A percentile compares a stretch with the other conserved stretches of the same genome.
These are phyloP conservation scores for Dothideomycetes sp. DNA, from an alignment of 2,329 filamentous ascomycete species.

Conservation along the genomic window DNA sequence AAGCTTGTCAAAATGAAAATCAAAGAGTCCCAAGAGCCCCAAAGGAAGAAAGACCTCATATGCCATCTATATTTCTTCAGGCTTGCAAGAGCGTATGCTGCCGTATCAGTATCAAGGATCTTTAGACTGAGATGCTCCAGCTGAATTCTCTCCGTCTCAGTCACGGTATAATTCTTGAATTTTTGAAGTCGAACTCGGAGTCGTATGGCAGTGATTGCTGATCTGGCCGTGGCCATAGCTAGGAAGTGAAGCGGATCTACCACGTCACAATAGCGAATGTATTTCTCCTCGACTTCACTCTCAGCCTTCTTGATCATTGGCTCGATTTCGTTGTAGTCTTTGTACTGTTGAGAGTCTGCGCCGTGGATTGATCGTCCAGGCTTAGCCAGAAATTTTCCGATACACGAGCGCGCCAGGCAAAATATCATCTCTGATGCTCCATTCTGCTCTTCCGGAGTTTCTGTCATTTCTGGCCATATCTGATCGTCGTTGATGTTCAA, in stretches of 20 bases:
- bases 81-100: constrained; percentile 26
- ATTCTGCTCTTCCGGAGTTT: constrained; percentile 35
- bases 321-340: constrained; percentile 13
- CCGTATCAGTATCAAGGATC: constrained; percentile 29
- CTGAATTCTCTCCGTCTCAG: constrained; percentile 25
- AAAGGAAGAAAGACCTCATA: constrained; percentile 39
- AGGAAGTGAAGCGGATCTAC: constrained; percentile 32
- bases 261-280: constrained; percentile 34
- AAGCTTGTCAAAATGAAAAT: constrained; percentile 26
- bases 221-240: constrained; percentile 31
- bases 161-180: constrained; percentile 18
- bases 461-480: constrained; percentile 31
- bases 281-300: constrained; percentile 28
- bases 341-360: constrained; percentile 14
- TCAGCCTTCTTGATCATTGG: constrained; percentile 30
- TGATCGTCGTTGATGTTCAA: constrained; percentile 25
- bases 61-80: constrained; percentile 41
- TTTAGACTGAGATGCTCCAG: constrained; percentile 31
- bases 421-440: constrained; percentile 45
- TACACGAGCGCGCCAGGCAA: constrained; percentile 30
- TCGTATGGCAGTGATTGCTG: constrained; percentile 32
- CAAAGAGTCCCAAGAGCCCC: constrained; percentile 31
- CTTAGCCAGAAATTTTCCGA: constrained; percentile 28
- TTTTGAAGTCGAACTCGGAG: constrained; percentile 36
- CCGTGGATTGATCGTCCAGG: constrained; percentile 16